These are phyloP conservation scores for Syncephalastrum monosporum DNA, from an alignment of 371 early-diverging fungal genomes.

Conservation along the genomic window DNA sequence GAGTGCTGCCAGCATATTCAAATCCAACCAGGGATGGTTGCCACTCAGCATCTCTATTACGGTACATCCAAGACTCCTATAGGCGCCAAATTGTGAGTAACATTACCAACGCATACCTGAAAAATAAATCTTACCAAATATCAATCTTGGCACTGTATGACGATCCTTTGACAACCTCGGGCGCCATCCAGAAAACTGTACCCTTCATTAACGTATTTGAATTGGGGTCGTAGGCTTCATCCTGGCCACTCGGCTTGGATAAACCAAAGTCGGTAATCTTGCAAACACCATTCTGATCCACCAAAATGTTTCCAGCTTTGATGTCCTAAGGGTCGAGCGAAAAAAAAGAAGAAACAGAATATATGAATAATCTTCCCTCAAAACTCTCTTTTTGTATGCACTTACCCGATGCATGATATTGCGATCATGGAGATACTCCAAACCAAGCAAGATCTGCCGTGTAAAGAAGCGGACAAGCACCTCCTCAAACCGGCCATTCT, in stretches of 20 bases:
- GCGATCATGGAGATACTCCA: constrained; percentile 93
- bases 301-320: constrained; percentile 91
- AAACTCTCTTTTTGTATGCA: neutral
- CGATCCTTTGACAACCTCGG: constrained; percentile 73
- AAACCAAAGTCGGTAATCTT: constrained; percentile 99
- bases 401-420: constrained; percentile 90
- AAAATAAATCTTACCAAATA: constrained; percentile 53
- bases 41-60: constrained; percentile 96
- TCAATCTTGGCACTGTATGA: constrained; percentile 74
- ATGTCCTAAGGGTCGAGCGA: constrained; percentile 61
- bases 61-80: constrained; percentile 82
- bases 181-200: constrained; percentile 80
- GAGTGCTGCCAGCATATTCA: constrained; percentile 86
- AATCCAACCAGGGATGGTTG: constrained; percentile 86
- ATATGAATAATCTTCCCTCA: neutral
- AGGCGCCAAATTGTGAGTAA: neutral
- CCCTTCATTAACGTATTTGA: constrained; percentile 48
- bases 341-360: neutral
- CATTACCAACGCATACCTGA: no score
- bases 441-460: constrained; percentile 88
- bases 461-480: constrained; percentile 80
- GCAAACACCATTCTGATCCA: constrained; percentile 86
- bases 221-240: constrained; percentile 51
- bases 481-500: constrained; percentile 84
- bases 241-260: constrained; percentile 77